Conservation (phyloP, 495 filamentous ascomycete genomes). For the Cladorrhinum samala region DNA sequence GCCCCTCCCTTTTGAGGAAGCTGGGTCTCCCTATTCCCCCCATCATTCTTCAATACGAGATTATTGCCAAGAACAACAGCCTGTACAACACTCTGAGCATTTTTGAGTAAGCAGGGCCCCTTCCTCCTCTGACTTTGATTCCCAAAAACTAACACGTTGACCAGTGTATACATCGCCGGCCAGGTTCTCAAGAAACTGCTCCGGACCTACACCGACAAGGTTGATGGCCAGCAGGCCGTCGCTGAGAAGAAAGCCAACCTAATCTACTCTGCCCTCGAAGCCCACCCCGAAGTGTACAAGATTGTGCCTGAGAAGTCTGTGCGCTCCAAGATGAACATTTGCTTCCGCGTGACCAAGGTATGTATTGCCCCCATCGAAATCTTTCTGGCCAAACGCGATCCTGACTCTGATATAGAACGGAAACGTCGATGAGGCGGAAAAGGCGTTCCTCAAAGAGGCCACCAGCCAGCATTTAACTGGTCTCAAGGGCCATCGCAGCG, state of each 20-base stretch:
- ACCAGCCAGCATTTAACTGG: conserved; percentile 57
- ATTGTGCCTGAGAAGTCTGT: conserved; percentile 67
- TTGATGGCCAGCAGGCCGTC: conserved; percentile 64
- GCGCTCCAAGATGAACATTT: conserved; percentile 87
- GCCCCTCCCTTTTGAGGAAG: conserved; percentile 59
- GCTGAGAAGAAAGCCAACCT: conserved; percentile 63
- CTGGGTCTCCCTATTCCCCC: conserved; percentile 74
- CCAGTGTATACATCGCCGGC: conserved; percentile 74
- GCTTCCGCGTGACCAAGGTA: conserved; percentile 64
- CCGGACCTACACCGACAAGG: conserved; percentile 52
- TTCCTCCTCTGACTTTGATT: not conserved
- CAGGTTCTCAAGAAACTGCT: conserved; percentile 71
- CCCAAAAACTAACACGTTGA: not conserved
- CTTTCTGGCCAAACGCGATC: too few species aligned
- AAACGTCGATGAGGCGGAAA: conserved; percentile 58
- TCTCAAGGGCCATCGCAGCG: conserved; percentile 75
- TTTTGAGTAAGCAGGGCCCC: conserved; percentile 55
- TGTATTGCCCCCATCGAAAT: too few species aligned
- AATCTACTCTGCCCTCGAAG: conserved; percentile 70
- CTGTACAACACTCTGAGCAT: conserved; percentile 94
- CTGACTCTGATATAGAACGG: conserved; percentile 34
- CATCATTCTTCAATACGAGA: conserved; percentile 72
- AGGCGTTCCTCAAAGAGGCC: conserved; percentile 69
- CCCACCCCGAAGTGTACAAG: conserved; percentile 59
- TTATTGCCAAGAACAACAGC: conserved; percentile 77